phyloP scores from a whole-genome alignment of 2,329 filamentous ascomycete species.

The Harringtonia aguacate region DNA sequence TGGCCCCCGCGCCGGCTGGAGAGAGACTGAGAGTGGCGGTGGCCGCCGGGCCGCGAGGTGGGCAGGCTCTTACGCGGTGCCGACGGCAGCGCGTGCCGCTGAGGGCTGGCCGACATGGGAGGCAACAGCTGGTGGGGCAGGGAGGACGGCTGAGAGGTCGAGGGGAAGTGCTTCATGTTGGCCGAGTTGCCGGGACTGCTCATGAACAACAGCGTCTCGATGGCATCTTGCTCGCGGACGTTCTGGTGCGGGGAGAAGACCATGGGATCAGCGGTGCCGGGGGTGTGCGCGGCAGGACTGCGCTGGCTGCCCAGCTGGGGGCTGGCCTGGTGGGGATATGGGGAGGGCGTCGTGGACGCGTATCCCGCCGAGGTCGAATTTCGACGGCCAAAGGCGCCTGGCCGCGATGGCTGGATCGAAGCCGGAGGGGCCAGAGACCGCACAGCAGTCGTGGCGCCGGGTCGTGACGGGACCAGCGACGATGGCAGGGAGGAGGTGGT shows the following conservation, averaged over 20 bases:
- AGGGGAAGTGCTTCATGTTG: constrained; percentile 45
- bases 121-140: constrained; percentile 9
- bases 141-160: constrained; percentile 24
- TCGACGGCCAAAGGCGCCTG: constrained; percentile 17
- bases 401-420: constrained; percentile 39
- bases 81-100: constrained; percentile 33
- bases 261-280: constrained; percentile 39
- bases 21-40: constrained; percentile 7
- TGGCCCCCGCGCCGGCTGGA: constrained; percentile 18
- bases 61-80: constrained; percentile 42
- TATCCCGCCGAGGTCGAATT: constrained; percentile 40
- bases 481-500: constrained; percentile 7
- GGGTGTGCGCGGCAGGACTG: constrained; percentile 23
- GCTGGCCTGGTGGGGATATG: constrained; percentile 27
- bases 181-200: constrained; percentile 66
- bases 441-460: constrained; percentile 23
- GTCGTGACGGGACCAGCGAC: constrained; percentile 7
- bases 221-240: constrained; percentile 66
- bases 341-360: constrained; percentile 33
- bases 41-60: constrained; percentile 25
- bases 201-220: constrained; percentile 73
- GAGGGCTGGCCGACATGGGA: constrained; percentile 19
- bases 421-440: constrained; percentile 40
- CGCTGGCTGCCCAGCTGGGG: constrained; percentile 26
- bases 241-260: constrained; percentile 60